Conservation (phyloP, 179 eudicot species). For the Patellifolia procumbens region DNA sequence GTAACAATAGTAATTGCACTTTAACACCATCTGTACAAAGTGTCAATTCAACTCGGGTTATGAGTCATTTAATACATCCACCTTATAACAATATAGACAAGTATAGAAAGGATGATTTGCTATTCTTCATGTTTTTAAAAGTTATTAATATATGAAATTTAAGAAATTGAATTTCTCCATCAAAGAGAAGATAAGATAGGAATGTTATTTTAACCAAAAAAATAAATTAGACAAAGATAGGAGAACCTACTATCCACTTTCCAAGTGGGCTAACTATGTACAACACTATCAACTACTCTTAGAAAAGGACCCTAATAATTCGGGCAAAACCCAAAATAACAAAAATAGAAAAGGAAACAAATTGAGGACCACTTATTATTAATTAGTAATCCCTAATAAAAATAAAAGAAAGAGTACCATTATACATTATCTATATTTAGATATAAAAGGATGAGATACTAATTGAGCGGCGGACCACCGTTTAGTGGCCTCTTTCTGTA, state of each 20-base stretch:
- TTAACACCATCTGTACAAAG: too few species aligned
- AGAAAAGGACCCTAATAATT: background rate
- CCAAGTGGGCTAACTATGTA: background rate
- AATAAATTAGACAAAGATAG: slow-evolving; percentile 1
- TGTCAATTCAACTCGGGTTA: too few species aligned
- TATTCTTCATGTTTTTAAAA: too few species aligned
- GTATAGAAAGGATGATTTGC: too few species aligned
- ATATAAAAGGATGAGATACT: slow-evolving; percentile 67
- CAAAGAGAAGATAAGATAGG: background rate
- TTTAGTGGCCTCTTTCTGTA: slow-evolving; percentile 71
- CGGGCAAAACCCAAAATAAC: background rate
- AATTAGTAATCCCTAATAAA: background rate
- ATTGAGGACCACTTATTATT: background rate
- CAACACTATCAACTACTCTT: slow-evolving; percentile 7
- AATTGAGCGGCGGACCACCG: slow-evolving; percentile 70
- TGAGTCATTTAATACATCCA: too few species aligned
- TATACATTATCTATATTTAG: slow-evolving; percentile 12
- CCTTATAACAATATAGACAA: too few species aligned
- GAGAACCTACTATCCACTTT: slow-evolving; percentile 13
- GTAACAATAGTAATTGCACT: too few species aligned
- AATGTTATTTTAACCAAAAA: too few species aligned
- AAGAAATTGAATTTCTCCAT: background rate
- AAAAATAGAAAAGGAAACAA: background rate
- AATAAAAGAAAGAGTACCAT: background rate
- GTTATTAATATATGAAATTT: background rate